Base-by-base conservation (phyloP, 345 rosid species). In the Noccaea bulbosa region DNA sequence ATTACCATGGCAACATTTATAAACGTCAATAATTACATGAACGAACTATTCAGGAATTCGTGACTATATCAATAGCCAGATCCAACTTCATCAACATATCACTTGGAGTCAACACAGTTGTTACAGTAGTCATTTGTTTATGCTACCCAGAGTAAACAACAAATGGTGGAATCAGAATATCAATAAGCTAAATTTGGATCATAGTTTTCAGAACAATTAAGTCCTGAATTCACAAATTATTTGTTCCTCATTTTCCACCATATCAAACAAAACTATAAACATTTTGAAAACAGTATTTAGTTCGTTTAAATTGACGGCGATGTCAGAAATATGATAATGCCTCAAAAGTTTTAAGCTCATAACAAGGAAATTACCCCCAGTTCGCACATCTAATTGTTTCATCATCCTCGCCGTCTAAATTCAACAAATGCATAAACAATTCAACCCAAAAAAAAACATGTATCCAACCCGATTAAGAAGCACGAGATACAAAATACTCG, bases 161-260 rank as follows among this genome's bases (percentile, higher is more conserved):
- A 1, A 11, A 7, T 20, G 50, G 71, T 62, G 66, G 67, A 56
- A 57, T 76, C 79, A 76, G 79, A 70, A 76, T 76, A 76, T 76
- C 79, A 76, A 76, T 76, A 76, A 76, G 79, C 79, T 38, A 76
- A 16, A 62, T 44, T 16, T 9, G 62, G 71, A 2, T 11, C 74
- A 75, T 54, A 0, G 7, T 46, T 2, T 46, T 5, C 49, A 55
- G 4, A 39, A 64, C 61, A 62, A 51, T 7, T 3, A 37, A n/a
- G 53, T 22, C 6, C 32, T 48, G 60, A 30, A 30, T 22, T 75
- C 78, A 61, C 78, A 54, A 1, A 35, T 20, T 34, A 52, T 3
- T 5, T 45, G 3, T 52, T 68, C 73, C 78, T 68, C 78, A 75
- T 38, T 24, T 68, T 52, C 64, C 74, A 75, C 69, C 50, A 52